Evolutionary conservation across 768 basidiomycete species (phyloP).

Genomic region (Auricularia sp.): DNA sequence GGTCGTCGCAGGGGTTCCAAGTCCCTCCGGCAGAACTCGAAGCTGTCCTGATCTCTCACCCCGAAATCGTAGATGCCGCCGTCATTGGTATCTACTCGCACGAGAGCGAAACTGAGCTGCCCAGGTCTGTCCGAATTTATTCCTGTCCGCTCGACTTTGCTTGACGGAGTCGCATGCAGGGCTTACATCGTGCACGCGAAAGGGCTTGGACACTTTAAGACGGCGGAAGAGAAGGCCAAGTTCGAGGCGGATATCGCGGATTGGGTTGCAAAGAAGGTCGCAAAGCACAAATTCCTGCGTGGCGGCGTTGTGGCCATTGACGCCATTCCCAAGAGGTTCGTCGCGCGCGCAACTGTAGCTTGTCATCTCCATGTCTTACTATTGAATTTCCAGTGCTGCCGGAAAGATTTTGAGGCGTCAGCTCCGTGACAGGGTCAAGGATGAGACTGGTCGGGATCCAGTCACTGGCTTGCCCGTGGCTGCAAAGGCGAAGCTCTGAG

Average conservation of each 20-base stretch:
- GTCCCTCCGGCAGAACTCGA: conserved; percentile 86
- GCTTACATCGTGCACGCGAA: conserved; percentile 26
- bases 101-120: conserved; percentile 70
- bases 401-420: conserved; percentile 83
- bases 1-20: conserved; percentile 41
- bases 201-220: conserved; percentile 12
- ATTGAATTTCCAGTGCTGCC: conserved; percentile 43
- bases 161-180: not conserved
- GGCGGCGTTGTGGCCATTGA: conserved; percentile 57
- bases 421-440: conserved; percentile 55
- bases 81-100: conserved; percentile 67
- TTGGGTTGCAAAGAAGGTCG: conserved; percentile 64
- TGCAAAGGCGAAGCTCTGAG: not conserved
- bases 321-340: conserved; percentile 57
- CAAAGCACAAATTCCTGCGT: conserved; percentile 66
- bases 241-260: conserved; percentile 44
- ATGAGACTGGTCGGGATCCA: conserved; percentile 24
- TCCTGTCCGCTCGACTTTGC: not conserved
- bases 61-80: conserved; percentile 65
- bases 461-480: not conserved
- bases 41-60: conserved; percentile 60
- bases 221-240: conserved; percentile 24
- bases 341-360: conserved; percentile 3
- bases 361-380: not conserved
- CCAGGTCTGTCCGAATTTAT: conserved; percentile 35